Evolutionary conservation across 1,284 basidiomycete species (phyloP), one percentile per base, ranked within the genome.

Genomic region (Trichosporon inkin): DNA sequence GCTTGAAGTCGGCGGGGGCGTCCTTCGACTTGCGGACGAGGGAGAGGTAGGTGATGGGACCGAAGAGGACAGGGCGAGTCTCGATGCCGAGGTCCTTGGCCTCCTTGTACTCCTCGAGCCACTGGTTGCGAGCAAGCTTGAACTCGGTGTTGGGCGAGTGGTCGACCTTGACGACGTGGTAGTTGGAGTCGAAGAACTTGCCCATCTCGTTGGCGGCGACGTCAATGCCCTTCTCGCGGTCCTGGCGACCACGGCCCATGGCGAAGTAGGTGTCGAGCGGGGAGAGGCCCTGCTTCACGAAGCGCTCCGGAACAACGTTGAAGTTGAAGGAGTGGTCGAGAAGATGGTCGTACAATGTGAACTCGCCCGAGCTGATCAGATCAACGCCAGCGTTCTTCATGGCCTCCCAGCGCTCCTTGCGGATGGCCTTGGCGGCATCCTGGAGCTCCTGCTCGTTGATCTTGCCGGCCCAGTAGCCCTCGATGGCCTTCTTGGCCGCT

Each of bases 101-200:
- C 83, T 99, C 96, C 68, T 90, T 86, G 83, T 88, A 99, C 80
- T 97, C 92, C 73, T 89, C 88, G 65, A 98, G 85, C 62, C 89
- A 87, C 84, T 96, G 96, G 88, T 96, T 96, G 82, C 88, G 88
- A 82, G 88, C 86, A 77, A 99, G 84, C 82, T 93, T 92, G 87
- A 99, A 98, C 69, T 94, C 87, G 62, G 90, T 92, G 73, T 84
- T 82, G 64, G 93, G 89, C 20, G 90, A 90, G 80, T 99, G 86
- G 82, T 99, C 96, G 64, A 94, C 95, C 66, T 98, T 95, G 80
- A 99, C 92, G 77, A 89, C 95, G 84, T 99, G 96, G 84, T 99
- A 99, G 87, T 99, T 99, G 60, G 94, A 97, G 83, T 99, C 95
- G 80, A 98, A 99, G 92, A 93, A 97, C 81, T 96, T 97, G 86